phyloP scores from a whole-genome alignment of 352 stramenopile genomes.

The Heterotrichella gracilis region DNA sequence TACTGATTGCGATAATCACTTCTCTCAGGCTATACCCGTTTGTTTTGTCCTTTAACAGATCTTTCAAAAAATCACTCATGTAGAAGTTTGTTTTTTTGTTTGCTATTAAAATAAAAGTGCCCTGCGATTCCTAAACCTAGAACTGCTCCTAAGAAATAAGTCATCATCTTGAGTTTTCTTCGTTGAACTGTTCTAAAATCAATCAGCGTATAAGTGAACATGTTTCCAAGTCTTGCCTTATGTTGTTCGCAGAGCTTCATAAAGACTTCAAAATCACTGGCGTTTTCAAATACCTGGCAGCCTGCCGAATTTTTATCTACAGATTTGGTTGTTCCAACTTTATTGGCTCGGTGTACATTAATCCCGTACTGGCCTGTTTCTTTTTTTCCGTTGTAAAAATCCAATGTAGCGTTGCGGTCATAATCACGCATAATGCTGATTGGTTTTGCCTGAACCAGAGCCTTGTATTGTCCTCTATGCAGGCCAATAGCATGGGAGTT shows the following conservation, averaged over 20 bases:
- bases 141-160: background rate
- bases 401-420: background rate
- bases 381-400: slow-evolving; percentile 6
- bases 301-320: background rate
- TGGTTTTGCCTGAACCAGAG: background rate
- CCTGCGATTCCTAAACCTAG: background rate
- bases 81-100: background rate
- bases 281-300: background rate
- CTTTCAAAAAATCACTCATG: background rate
- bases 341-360: background rate
- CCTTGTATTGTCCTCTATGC: background rate
- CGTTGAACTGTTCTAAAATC: background rate
- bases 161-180: background rate
- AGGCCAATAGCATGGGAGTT: background rate
- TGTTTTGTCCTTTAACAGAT: background rate
- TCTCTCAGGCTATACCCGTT: background rate
- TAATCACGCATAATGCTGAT: background rate
- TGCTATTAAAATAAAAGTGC: background rate
- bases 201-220: background rate
- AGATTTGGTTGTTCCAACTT: background rate
- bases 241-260: background rate
- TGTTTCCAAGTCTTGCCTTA: background rate
- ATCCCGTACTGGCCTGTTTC: background rate
- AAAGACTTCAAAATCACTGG: background rate
- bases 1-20: background rate